Percentiles rank a stretch among this genome's conserved stretches.
phyloP scores from a whole-genome alignment of 768 basidiomycete species.

The Brasilioporus rufonigricans region DNA sequence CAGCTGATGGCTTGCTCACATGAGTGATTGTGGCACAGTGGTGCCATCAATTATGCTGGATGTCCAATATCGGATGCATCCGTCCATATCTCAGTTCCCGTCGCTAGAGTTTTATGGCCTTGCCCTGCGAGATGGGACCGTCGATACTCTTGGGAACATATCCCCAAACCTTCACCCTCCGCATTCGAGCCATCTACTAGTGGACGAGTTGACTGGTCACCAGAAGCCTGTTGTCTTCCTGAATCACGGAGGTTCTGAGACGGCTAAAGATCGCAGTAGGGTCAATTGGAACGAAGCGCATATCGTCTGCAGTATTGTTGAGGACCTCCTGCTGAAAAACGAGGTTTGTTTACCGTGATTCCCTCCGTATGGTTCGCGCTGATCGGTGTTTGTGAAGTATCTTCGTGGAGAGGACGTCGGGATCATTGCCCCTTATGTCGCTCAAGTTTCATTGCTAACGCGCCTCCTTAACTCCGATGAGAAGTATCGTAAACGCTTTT shows the following conservation, averaged over 20 bases:
- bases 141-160: slow-evolving; percentile 47
- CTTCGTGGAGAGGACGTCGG: slow-evolving; percentile 79
- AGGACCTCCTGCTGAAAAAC: slow-evolving; percentile 77
- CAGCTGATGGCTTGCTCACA: slow-evolving; percentile 2
- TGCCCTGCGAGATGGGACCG: slow-evolving; percentile 72
- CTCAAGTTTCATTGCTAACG: slow-evolving; percentile 77
- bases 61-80: slow-evolving; percentile 96
- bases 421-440: slow-evolving; percentile 88
- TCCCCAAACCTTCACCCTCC: slow-evolving; percentile 59
- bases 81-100: slow-evolving; percentile 84
- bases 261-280: slow-evolving; percentile 63
- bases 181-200: slow-evolving; percentile 48
- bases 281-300: slow-evolving; percentile 77
- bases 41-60: slow-evolving; percentile 92
- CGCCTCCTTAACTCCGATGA: slow-evolving; percentile 59
- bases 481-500: slow-evolving; percentile 53
- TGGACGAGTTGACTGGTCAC: slow-evolving; percentile 36
- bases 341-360: slow-evolving; percentile 46
- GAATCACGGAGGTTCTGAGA: slow-evolving; percentile 73
- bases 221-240: slow-evolving; percentile 74
- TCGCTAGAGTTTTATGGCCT: slow-evolving; percentile 78
- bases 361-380: background rate
- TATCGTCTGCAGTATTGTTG: slow-evolving; percentile 75
- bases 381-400: slow-evolving; percentile 36
- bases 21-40: slow-evolving; percentile 38